Base-by-base conservation (phyloP, 164 flowering plant genomes). In the Tinospora cordifolia region DNA sequence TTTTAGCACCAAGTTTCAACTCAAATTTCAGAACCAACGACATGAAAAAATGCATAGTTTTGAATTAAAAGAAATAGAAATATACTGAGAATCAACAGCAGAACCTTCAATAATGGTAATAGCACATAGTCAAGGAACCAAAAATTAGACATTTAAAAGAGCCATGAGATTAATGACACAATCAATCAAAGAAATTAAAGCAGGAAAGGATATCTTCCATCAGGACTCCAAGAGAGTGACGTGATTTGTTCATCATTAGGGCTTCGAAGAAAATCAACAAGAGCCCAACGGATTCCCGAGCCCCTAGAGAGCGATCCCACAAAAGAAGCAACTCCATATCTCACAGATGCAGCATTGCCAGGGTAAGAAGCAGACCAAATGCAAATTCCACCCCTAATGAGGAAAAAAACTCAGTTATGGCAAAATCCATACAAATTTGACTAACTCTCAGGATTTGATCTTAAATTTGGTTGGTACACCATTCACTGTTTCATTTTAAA, bases 331-430 rank as follows among this genome's bases (percentile, higher is more conserved):
- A 76, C 81, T 65, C 96, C 91, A 69, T 91, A 81, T 83, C 99
- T 90, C 65, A 87, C 88, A 72, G 87, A 78, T 24, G 96, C 91
- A 47, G 86, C 80, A 82, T 87, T 90, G 22, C 96, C 99, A 34
- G 97, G 97, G 79, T 80, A 90, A 67, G 97, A 89, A 81, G 94
- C 97, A 72, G 91, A 83, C 99, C 99, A 94, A 14, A 94, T 81
- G 86, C 97, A 92, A 73, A 94, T 85, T 66, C 99, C 97, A 74
- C 91, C 90, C 86, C 98, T 94, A 82, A 66, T 78, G 69, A 40
- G n/a, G 7, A 17, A 65, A n/a, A 26, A 51, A 63, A 34, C 3
- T 15, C 5, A 30, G 41, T 14, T 15, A 63, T 30, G 0, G 26
- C 46, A 38, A 22, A 69, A 51, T 40, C 38, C 34, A 69, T 12